phyloP scores from a whole-genome alignment of 2,329 filamentous ascomycete species.

The Metarhizium guizhouense region DNA sequence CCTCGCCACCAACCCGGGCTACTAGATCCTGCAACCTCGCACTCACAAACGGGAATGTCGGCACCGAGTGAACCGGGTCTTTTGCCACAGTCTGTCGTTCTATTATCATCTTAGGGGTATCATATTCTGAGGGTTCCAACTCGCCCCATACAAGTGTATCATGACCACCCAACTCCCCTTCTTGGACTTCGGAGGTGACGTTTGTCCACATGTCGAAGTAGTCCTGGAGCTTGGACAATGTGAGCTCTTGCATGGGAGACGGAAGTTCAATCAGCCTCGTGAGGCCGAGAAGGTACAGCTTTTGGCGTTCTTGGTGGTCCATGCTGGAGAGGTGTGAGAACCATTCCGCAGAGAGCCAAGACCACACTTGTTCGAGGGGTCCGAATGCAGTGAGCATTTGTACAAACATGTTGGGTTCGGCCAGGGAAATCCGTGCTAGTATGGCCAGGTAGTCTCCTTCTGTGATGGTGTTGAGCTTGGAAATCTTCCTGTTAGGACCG shows the following conservation, averaged over 20 bases:
- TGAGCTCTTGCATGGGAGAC: conserved; percentile 46
- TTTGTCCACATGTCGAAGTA: conserved; percentile 69
- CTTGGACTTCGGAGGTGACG: conserved; percentile 56
- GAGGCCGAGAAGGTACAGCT: conserved; percentile 64
- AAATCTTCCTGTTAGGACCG: conserved; percentile 64
- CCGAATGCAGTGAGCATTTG: conserved; percentile 42
- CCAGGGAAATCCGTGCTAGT: conserved; percentile 67
- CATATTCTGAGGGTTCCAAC: conserved; percentile 38
- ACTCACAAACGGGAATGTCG: conserved; percentile 55
- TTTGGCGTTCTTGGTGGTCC: conserved; percentile 55
- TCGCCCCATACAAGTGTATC: conserved; percentile 44
- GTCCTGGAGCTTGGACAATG: conserved; percentile 57
- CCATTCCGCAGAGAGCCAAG: conserved; percentile 54
- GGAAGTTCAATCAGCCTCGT: conserved; percentile 62
- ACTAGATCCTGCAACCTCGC: conserved; percentile 53
- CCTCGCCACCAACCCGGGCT: conserved; percentile 51
- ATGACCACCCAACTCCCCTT: conserved; percentile 42
- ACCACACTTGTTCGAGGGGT: conserved; percentile 42
- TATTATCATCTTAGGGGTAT: conserved; percentile 45
- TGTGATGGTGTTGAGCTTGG: conserved; percentile 63
- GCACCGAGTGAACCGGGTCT: conserved; percentile 61
- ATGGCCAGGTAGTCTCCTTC: conserved; percentile 82
- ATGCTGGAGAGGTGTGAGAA: conserved; percentile 62
- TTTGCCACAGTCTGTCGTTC: conserved; percentile 43
- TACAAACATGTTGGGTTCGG: conserved; percentile 60